Evolutionary conservation across 345 rosid species (phyloP).

Genomic region (Pistacia atlantica): DNA sequence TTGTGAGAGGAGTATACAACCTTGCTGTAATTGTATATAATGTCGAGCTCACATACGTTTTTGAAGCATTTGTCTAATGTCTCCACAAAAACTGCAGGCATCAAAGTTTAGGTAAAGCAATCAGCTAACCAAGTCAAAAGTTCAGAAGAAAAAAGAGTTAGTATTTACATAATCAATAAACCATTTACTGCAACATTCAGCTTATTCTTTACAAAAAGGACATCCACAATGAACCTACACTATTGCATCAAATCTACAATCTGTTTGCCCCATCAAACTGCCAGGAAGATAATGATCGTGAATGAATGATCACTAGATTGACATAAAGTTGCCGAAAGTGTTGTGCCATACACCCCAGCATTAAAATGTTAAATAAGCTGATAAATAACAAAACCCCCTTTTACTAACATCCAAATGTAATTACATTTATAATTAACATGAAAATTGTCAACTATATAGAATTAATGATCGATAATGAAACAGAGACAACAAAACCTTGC

Average conservation of each 20-base stretch:
- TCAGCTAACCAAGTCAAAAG: constrained; percentile 14
- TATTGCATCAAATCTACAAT: not conserved
- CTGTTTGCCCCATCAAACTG: not conserved
- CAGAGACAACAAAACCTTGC: not conserved
- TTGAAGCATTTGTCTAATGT: constrained; percentile 97
- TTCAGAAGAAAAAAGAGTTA: not conserved
- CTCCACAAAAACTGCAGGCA: constrained; percentile 86
- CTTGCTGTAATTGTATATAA: constrained; percentile 88
- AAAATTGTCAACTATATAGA: not conserved
- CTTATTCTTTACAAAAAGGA: not conserved
- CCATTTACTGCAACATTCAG: not conserved
- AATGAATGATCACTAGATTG: not conserved
- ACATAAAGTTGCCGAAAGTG: not conserved
- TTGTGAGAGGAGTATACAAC: constrained; percentile 33
- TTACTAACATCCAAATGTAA: not conserved
- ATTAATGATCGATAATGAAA: not conserved
- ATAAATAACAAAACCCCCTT: not conserved
- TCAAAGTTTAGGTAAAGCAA: constrained; percentile 22
- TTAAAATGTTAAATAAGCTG: not conserved
- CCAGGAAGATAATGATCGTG: not conserved
- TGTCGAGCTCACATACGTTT: constrained; percentile 92
- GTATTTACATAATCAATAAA: not conserved
- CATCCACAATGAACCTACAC: not conserved
- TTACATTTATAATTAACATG: not conserved
- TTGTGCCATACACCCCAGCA: not conserved